These are phyloP conservation scores for Flaveria bidentis DNA, from an alignment of 129 eudicot species.

Conservation along the genomic window DNA sequence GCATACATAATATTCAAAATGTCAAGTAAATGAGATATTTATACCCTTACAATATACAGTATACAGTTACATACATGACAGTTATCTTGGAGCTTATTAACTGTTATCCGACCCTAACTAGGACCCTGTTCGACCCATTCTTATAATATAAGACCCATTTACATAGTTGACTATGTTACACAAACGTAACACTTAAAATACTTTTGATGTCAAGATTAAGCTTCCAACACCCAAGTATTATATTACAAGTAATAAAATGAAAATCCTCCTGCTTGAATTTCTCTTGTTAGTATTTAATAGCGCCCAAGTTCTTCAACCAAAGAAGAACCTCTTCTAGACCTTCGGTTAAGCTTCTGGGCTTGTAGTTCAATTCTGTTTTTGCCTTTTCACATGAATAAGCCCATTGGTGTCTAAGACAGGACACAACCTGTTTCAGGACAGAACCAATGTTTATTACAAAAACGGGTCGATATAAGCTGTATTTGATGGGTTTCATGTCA, in stretches of 20 bases:
- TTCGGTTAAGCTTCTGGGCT: conserved; percentile 78
- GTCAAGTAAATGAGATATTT: too few relatives aligned
- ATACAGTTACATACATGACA: too few relatives aligned
- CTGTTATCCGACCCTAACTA: too few relatives aligned
- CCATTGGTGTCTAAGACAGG: conserved; percentile 73
- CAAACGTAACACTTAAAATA: too few relatives aligned
- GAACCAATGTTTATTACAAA: neutral
- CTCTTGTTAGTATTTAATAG: conserved; percentile 59
- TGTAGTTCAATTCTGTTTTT: conserved; percentile 64
- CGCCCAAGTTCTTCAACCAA: conserved; percentile 77
- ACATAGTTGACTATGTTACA: too few relatives aligned
- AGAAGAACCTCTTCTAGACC: conserved; percentile 80
- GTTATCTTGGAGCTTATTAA: too few relatives aligned
- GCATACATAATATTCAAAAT: too few relatives aligned
- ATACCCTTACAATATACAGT: too few relatives aligned
- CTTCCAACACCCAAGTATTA: neutral
- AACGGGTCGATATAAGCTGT: neutral
- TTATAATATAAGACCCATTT: too few relatives aligned
- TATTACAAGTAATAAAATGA: conserved; percentile 8
- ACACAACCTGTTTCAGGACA: conserved; percentile 54
- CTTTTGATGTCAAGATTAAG: too few relatives aligned
- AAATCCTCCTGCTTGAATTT: neutral
- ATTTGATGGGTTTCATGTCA: neutral
- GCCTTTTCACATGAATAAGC: conserved; percentile 86
- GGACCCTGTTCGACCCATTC: too few relatives aligned